Evolutionary conservation across 2,329 filamentous ascomycete species (phyloP).

Genomic region (Fonsecaea nubica): DNA sequence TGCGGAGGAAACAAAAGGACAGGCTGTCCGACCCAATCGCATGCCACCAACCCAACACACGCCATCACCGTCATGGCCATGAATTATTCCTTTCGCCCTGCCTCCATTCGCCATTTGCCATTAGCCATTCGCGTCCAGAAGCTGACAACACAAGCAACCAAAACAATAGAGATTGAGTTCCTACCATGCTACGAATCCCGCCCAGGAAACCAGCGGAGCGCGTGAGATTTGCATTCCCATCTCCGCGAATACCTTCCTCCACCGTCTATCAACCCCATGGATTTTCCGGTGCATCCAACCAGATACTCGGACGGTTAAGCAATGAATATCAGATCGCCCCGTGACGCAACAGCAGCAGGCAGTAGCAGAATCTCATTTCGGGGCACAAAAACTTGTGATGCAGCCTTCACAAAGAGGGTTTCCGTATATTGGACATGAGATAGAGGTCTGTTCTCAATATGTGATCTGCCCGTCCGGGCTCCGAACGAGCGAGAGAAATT

Average conservation of each 20-base stretch:
- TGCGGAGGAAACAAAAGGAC: background rate
- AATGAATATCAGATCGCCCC: background rate
- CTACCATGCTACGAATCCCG: background rate
- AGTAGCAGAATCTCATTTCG: background rate
- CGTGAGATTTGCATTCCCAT: background rate
- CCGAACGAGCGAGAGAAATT: background rate
- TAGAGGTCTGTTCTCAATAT: background rate
- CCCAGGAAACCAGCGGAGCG: background rate
- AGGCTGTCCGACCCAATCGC: background rate
- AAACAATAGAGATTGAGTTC: background rate
- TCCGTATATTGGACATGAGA: background rate
- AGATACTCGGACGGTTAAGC: background rate
- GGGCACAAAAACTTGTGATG: background rate
- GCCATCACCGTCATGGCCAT: background rate
- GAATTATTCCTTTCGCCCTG: too few relatives aligned
- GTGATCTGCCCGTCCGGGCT: background rate
- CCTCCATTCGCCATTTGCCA: too few relatives aligned
- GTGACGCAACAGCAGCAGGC: background rate
- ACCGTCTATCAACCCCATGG: background rate
- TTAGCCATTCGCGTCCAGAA: too few relatives aligned
- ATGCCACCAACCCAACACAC: background rate
- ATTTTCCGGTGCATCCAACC: background rate
- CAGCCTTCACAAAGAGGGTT: background rate
- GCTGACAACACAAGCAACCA: background rate
- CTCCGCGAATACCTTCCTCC: background rate